Percentiles rank a stretch among this genome's conserved stretches.
phyloP scores from a whole-genome alignment of 345 rosid species.

The Aquilaria yunnanensis region DNA sequence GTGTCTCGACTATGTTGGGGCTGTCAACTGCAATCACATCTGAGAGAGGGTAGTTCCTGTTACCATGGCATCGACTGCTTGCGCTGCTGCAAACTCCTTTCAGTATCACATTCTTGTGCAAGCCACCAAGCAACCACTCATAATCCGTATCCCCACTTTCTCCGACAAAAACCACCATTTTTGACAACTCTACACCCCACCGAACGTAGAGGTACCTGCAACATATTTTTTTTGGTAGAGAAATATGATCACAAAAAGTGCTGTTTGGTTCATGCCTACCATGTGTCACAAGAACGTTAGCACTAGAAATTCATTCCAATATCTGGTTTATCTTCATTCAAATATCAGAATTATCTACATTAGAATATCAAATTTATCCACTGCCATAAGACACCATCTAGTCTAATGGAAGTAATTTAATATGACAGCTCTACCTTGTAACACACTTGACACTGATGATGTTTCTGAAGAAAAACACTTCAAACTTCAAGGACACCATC shows the following conservation, averaged over 20 bases:
- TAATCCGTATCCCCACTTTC: conserved; percentile 96
- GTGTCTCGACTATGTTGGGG: conserved; percentile 51
- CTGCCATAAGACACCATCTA: neutral
- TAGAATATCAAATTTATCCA: neutral
- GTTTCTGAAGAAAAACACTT: too few relatives aligned
- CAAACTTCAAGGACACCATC: too few relatives aligned
- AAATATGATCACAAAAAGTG: too few relatives aligned
- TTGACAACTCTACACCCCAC: conserved; percentile 85
- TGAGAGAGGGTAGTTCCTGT: conserved; percentile 74
- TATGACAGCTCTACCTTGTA: too few relatives aligned
- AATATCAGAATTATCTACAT: too few relatives aligned
- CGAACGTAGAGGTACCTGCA: conserved; percentile 84
- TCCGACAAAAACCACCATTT: conserved; percentile 82
- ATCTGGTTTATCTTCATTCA: neutral
- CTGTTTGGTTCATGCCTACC: neutral
- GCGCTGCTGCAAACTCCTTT: conserved; percentile 57
- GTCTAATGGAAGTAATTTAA: too few relatives aligned
- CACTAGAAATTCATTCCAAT: neutral
- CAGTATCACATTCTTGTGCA: conserved; percentile 70
- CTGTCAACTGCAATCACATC: conserved; percentile 75
- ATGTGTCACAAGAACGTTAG: neutral
- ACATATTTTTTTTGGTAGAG: neutral
- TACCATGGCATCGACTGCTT: conserved; percentile 47
- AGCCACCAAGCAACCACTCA: conserved; percentile 85
- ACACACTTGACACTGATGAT: too few relatives aligned